Conservation (phyloP, 768 basidiomycete species). For the Hortiboletus campestris region DNA sequence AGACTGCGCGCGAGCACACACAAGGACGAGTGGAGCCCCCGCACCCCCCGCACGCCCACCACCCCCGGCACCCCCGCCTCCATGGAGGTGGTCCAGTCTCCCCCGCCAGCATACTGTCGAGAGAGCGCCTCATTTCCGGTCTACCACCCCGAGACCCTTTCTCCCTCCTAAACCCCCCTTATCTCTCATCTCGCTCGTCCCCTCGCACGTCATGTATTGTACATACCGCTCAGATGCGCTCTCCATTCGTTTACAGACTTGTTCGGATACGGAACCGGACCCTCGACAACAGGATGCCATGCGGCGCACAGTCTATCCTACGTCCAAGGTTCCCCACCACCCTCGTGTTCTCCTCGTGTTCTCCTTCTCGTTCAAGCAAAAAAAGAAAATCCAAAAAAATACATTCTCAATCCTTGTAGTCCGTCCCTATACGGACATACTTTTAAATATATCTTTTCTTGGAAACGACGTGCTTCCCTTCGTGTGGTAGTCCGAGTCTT, state of each 20-base stretch:
- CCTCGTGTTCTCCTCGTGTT: conserved; percentile 2
- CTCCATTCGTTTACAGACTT: not conserved
- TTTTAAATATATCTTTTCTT: not conserved
- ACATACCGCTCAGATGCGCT: conserved; percentile 2
- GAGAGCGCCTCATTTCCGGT: too few relatives aligned
- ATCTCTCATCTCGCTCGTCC: too few relatives aligned
- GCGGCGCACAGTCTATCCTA: not conserved
- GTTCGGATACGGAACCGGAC: not conserved
- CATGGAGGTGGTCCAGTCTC: conserved; percentile 29
- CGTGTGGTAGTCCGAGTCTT: too few relatives aligned
- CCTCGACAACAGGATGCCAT: not conserved
- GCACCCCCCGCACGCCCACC: conserved; percentile 13
- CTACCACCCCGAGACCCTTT: too few relatives aligned
- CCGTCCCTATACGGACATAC: too few relatives aligned
- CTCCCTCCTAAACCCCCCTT: too few relatives aligned
- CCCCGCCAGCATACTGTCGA: conserved; percentile 27
- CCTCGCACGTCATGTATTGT: not conserved
- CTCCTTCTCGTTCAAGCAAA: not conserved
- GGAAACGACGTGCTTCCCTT: not conserved
- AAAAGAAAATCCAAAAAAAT: not conserved
- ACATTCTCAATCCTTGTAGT: not conserved
- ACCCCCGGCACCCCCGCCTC: conserved; percentile 5
- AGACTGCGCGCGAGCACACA: too few relatives aligned
- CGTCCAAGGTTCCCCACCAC: not conserved
- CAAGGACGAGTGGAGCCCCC: conserved; percentile 21